A percentile compares a stretch with the other conserved stretches of the same genome.
Conservation (phyloP, 768 basidiomycete species). For the Tulasnella sp. region DNA sequence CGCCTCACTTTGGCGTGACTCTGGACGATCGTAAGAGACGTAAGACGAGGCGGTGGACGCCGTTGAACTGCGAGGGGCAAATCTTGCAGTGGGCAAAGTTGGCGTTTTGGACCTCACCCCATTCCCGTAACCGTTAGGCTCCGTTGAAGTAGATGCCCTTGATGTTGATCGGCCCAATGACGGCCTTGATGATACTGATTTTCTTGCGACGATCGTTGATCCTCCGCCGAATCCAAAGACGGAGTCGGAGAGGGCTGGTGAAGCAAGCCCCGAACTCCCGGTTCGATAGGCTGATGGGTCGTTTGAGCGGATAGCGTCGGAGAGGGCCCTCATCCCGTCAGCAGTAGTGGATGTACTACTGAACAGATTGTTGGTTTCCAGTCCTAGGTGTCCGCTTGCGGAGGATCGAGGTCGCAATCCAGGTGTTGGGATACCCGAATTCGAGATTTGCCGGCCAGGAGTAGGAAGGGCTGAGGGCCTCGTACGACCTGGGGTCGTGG, state of each 20-base stretch:
- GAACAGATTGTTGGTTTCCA: conserved; percentile 43
- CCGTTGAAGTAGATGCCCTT: conserved; percentile 22
- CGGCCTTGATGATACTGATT: conserved; percentile 17
- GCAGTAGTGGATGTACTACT: conserved; percentile 40
- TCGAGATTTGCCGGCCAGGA: conserved; percentile 64
- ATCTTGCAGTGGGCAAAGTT: conserved; percentile 32
- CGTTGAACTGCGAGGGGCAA: conserved; percentile 19
- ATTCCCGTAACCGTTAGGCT: conserved; percentile 14
- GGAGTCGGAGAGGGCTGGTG: conserved; percentile 39
- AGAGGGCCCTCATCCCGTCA: conserved; percentile 68
- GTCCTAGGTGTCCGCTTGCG: conserved; percentile 16
- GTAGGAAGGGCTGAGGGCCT: conserved; percentile 54
- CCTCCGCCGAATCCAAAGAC: conserved; percentile 51
- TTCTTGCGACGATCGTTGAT: not conserved
- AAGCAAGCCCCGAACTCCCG: conserved; percentile 34
- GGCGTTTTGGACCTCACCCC: conserved; percentile 50
- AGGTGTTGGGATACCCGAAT: conserved; percentile 34
- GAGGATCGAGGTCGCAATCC: conserved; percentile 22
- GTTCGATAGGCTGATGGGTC: conserved; percentile 70
- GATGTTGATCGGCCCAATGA: conserved; percentile 16
- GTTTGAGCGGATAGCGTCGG: conserved; percentile 74
- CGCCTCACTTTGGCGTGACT: conserved; percentile 23
- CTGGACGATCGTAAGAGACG: conserved; percentile 22
- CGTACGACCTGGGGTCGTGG: conserved; percentile 22
- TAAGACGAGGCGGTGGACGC: conserved; percentile 22